These are phyloP conservation scores for Spergularia bocconei DNA, from an alignment of 148 eudicot genomes.

Conservation along the genomic window DNA sequence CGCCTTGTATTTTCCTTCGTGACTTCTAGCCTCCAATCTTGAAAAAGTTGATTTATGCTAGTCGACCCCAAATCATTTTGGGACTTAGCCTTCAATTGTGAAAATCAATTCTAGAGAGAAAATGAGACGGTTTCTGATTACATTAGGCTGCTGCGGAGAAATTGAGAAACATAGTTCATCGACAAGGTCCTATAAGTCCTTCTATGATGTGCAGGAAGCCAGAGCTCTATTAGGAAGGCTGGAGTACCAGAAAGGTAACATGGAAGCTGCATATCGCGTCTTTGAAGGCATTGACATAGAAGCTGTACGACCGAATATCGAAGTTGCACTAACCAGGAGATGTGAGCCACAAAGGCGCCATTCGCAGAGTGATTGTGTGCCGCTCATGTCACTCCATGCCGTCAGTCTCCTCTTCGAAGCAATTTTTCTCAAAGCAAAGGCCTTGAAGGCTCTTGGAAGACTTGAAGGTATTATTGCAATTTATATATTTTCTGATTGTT, in stretches of 20 bases:
- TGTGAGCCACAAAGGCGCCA: slow-evolving; percentile 41
- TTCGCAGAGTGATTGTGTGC: slow-evolving; percentile 47
- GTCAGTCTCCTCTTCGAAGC: slow-evolving; percentile 82
- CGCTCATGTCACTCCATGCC: slow-evolving; percentile 79
- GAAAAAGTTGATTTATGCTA: no score
- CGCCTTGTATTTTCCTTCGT: not conserved
- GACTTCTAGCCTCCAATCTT: not conserved
- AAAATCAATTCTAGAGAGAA: not conserved
- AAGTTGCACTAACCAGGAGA: slow-evolving; percentile 48
- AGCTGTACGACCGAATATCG: slow-evolving; percentile 60
- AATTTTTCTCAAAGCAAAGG: slow-evolving; percentile 71
- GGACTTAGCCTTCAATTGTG: not conserved
- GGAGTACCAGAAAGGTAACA: slow-evolving; percentile 87
- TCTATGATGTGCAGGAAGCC: slow-evolving; percentile 57
- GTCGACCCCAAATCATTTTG: no score
- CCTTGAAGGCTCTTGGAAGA: slow-evolving; percentile 64
- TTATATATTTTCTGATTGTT: not conserved
- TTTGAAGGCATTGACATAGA: slow-evolving; percentile 86
- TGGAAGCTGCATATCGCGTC: slow-evolving; percentile 76
- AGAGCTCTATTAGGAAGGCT: slow-evolving; percentile 86
- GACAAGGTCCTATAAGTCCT: slow-evolving; percentile 8
- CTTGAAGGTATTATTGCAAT: slow-evolving; percentile 52
- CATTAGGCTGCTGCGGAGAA: not conserved
- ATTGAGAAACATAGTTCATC: slow-evolving; percentile 2
- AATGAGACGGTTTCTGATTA: not conserved